Conservation (phyloP, 2,329 filamentous ascomycete species). For the Tympanopsis confertula region DNA sequence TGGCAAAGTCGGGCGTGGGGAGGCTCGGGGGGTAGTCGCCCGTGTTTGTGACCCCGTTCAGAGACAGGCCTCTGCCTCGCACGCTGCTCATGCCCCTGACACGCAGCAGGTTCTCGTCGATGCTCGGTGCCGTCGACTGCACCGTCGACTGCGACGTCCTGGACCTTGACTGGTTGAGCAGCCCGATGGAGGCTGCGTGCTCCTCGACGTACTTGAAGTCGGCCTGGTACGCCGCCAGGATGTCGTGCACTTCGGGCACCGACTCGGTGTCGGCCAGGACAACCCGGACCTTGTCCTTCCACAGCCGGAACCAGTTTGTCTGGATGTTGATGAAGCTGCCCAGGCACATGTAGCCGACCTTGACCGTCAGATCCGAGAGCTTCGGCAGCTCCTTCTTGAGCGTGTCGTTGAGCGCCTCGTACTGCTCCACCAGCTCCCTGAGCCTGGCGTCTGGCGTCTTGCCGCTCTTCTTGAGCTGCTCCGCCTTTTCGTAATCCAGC, state of each 20-base stretch:
- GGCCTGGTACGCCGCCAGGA: slow-evolving; percentile 65
- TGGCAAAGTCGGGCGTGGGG: slow-evolving; percentile 54
- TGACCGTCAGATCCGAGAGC: slow-evolving; percentile 47
- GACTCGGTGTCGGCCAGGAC: slow-evolving; percentile 57
- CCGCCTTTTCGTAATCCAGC: slow-evolving; percentile 51
- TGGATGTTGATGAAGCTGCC: slow-evolving; percentile 49
- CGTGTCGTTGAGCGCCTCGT: slow-evolving; percentile 51
- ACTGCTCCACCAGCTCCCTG: slow-evolving; percentile 48
- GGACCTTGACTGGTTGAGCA: slow-evolving; percentile 65
- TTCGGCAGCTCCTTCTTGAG: slow-evolving; percentile 55
- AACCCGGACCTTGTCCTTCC: slow-evolving; percentile 70
- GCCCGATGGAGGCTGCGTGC: slow-evolving; percentile 57
- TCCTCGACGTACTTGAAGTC: slow-evolving; percentile 71
- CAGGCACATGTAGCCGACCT: slow-evolving; percentile 44
- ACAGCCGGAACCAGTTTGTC: slow-evolving; percentile 54
- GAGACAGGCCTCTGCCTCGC: slow-evolving; percentile 46
- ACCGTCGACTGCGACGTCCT: slow-evolving; percentile 48
- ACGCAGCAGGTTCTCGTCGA: slow-evolving; percentile 35
- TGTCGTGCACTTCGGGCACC: slow-evolving; percentile 58
- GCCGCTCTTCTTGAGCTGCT: slow-evolving; percentile 44
- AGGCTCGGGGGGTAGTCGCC: slow-evolving; percentile 46
- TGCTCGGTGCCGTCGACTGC: slow-evolving; percentile 29
- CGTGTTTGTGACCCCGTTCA: slow-evolving; percentile 33
- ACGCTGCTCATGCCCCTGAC: slow-evolving; percentile 34
- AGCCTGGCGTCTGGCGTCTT: slow-evolving; percentile 55